Evolutionary conservation across 2,329 filamentous ascomycete genomes (phyloP).

Genomic region (Pseudophaeomoniella oleicola): DNA sequence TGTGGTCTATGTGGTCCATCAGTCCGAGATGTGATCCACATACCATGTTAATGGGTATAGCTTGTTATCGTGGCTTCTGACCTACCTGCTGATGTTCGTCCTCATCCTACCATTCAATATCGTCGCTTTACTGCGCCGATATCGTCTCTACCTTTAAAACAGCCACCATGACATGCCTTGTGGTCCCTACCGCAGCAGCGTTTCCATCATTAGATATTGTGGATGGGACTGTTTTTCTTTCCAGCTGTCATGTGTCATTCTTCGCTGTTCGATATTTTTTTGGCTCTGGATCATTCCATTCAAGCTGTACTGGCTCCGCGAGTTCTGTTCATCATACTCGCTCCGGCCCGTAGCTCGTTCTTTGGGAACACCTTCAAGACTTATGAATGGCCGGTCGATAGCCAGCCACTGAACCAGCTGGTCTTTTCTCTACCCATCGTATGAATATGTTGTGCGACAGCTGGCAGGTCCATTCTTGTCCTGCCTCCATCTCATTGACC

Average conservation of each 20-base stretch:
- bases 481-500: not conserved
- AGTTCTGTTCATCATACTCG: not conserved
- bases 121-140: not conserved
- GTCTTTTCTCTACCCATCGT: not conserved
- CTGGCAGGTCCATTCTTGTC: not conserved
- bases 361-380: not conserved
- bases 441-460: not conserved
- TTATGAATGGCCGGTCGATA: not conserved
- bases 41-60: too few relatives aligned
- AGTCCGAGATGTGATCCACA: too few relatives aligned
- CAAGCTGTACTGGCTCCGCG: not conserved
- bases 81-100: not conserved
- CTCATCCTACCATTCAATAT: not conserved
- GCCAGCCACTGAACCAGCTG: conserved; percentile 2
- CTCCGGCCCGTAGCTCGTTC: not conserved
- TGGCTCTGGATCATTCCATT: not conserved
- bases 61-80: not conserved
- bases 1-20: too few relatives aligned
- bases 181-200: not conserved
- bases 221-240: too few relatives aligned
- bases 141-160: not conserved
- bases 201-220: not conserved
- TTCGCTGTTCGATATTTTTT: not conserved
- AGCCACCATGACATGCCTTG: not conserved
- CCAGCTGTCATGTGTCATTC: not conserved